Evolutionary conservation across 177 flowering plant species (phyloP), one percentile per base, ranked within the genome.

Genomic region (Tripterygium wilfordii): DNA sequence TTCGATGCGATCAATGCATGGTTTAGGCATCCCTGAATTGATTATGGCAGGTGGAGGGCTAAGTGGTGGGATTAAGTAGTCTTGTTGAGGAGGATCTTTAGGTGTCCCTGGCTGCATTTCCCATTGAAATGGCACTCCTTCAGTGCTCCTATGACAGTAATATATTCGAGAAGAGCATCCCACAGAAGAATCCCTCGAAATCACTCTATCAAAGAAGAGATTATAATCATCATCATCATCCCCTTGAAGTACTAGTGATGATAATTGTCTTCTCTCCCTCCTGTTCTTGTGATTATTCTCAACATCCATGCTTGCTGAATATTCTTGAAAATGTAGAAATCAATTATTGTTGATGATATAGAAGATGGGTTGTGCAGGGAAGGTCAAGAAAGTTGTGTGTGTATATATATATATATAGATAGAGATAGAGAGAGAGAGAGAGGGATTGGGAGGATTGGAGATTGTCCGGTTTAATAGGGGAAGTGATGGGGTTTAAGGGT

Each of bases 101-200:
- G 78, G 64, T 6, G 60, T 72, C n/a, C 78, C 78, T 0, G 78
- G 78, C 36, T 66, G 66, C 68, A 17, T 57, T 47, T 73, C 78
- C 78, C 78, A 73, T 21, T 60, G 10, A 39, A 73, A 73, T 5
- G 69, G 74, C 12, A 66, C 60, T 2, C 74, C 72, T 49, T 59
- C 71, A 1, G 56, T 5, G 18, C 46, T 36, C 9, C 69, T 38
- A 31, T 48, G 51, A 10, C n/a, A n/a, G n/a, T 66, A 66, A 20
- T 36, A 67, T 1, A 58, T 16, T 3, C 66, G 58, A 1, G 73
- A 67, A 15, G 76, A 70, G 43, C 50, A 56, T 10, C 64, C 70
- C 9, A 54, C 53, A 0, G 73, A 70, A 1, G 71, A 37, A 16
- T 59, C 31, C 36, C 76, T 49, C 12, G 75, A 62, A 16, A 64